Evolutionary conservation across 768 basidiomycete species (phyloP), one percentile per base, ranked within the genome.

Genomic region (Cyathus striatus): DNA sequence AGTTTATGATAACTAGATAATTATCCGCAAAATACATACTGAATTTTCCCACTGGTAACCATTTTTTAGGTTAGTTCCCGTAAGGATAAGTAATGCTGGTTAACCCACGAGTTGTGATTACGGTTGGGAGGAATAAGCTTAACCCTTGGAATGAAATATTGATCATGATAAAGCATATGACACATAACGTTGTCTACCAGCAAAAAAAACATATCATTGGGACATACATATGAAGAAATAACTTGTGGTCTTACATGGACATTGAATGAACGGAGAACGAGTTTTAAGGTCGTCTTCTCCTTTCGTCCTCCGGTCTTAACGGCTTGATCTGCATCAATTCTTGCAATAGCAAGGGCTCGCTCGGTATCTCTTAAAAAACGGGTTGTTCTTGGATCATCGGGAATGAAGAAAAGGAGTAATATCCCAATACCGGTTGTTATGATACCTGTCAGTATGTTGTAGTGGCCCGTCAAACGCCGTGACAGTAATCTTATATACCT

Each of bases 61-160:
- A 21, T 23, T 20, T 23, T 25, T 27, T 26, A 9, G 25, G 26
- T 45, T 10, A 43, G 12, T 12, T 13, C 10, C 12, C 25, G 39
- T 6, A 6, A 10, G 17, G 12, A 24, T 10, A 23, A 30, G 9
- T n/a, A n/a, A 30, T 9, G n/a, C n/a, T 9, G 9, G 9, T 30
- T 40, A 23, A 62, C 72, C 47, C 46, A 74, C 72, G 63, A 10
- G 62, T 64, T 9, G 66, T 59, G 18, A 76, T 56, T 12, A 76
- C 70, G 16, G 72, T 71, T 2, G 74, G 74, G 50, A 73, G 57
- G 54, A 72, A 73, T 9, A 72, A 53, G 40, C 62, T 65, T n/a
- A 71, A 45, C 2, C 69, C 69, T 56, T 71, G 69, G 53, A 71
- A 69, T 1, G 68, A 69, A 12, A 71, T 69, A 40, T 71, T 71